Evolutionary conservation across 1,139 yeast species (phyloP).

Genomic region (Geotrichum restrictum): DNA sequence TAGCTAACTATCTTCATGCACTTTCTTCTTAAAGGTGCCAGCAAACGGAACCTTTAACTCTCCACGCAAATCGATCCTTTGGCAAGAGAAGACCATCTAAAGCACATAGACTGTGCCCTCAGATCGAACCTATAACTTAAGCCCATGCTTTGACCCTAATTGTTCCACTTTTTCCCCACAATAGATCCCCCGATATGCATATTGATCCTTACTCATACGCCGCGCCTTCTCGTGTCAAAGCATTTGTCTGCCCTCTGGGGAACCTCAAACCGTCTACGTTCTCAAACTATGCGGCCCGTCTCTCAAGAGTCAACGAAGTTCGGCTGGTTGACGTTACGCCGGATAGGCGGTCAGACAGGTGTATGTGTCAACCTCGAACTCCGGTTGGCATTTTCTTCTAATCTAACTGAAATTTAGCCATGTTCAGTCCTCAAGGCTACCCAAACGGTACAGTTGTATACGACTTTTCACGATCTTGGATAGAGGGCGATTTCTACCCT

Average conservation of each 20-base stretch:
- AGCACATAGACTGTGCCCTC: not conserved
- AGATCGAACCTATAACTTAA: too few species aligned
- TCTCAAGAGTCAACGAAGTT: conserved; percentile 56
- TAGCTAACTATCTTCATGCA: too few species aligned
- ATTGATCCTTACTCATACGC: conserved; percentile 45
- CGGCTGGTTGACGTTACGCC: conserved; percentile 73
- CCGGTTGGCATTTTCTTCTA: not conserved
- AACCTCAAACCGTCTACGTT: conserved; percentile 50
- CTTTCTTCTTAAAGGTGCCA: too few species aligned
- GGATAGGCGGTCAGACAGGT: conserved; percentile 47
- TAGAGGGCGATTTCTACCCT: conserved; percentile 58
- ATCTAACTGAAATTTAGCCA: conserved; percentile 25
- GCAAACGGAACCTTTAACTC: too few species aligned
- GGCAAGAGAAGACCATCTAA: too few species aligned
- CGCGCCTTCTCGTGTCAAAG: conserved; percentile 62
- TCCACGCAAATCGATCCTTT: too few species aligned
- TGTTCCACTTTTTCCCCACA: not conserved
- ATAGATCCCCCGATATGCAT: conserved; percentile 23
- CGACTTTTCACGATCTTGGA: conserved; percentile 49
- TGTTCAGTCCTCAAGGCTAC: conserved; percentile 78
- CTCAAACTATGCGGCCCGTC: conserved; percentile 43
- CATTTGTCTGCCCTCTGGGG: conserved; percentile 69
- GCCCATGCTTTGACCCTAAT: too few species aligned
- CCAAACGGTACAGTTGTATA: conserved; percentile 73
- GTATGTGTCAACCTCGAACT: conserved; percentile 24